Percentiles rank a stretch among this genome's conserved stretches.
Evolutionary conservation across 805 yeast species (phyloP).

Genomic region (Priceomyces carsonii): DNA sequence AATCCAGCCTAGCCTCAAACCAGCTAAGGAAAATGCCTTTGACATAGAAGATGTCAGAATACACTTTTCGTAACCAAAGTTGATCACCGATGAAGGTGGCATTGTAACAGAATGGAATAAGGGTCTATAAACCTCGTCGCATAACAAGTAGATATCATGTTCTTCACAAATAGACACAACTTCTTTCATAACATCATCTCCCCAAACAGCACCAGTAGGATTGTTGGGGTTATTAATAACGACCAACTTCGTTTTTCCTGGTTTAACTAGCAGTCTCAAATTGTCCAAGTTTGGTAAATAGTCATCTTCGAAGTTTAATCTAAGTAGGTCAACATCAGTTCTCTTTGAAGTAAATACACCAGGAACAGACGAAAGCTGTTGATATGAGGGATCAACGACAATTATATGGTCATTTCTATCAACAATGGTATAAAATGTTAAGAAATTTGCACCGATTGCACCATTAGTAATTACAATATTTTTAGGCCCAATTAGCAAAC

Average conservation of each 20-base stretch:
- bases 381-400: slow-evolving; percentile 51
- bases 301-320: slow-evolving; percentile 29
- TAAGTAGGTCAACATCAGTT: slow-evolving; percentile 34
- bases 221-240: slow-evolving; percentile 51
- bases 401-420: slow-evolving; percentile 49
- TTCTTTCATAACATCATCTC: slow-evolving; percentile 28
- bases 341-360: slow-evolving; percentile 41
- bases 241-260: slow-evolving; percentile 40
- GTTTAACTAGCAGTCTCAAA: slow-evolving; percentile 27
- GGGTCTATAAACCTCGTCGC: slow-evolving; percentile 59
- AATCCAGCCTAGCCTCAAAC: slow-evolving; percentile 56
- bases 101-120: slow-evolving; percentile 40
- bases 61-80: slow-evolving; percentile 41
- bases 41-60: slow-evolving; percentile 53
- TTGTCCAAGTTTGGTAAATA: slow-evolving; percentile 37
- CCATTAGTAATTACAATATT: slow-evolving; percentile 53
- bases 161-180: slow-evolving; percentile 38
- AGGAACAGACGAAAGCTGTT: slow-evolving; percentile 51
- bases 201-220: slow-evolving; percentile 48
- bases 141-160: slow-evolving; percentile 35
- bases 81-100: slow-evolving; percentile 46
- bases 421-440: slow-evolving; percentile 44
- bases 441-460: slow-evolving; percentile 57
- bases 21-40: slow-evolving; percentile 56
- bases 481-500: slow-evolving; percentile 19